Conservation (phyloP, 169 alveolate genomes). For the Plasmodium billcollinsi region DNA sequence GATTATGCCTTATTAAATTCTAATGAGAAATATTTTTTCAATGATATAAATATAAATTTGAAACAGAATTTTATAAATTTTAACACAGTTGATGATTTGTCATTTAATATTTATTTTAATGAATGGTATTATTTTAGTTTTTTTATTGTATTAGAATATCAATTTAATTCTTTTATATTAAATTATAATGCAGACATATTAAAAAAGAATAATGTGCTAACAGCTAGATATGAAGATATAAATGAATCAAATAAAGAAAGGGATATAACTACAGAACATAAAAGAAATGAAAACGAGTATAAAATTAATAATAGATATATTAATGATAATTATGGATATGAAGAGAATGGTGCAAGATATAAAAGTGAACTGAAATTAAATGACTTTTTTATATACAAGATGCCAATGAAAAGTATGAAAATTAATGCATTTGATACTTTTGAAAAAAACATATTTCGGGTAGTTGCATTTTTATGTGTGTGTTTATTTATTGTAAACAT, state of each 20-base stretch:
- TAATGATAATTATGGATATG: neutral
- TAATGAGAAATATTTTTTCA: conserved; percentile 40
- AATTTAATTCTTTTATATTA: conserved; percentile 38
- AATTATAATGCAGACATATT: conserved; percentile 16
- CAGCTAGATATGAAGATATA: too few species aligned
- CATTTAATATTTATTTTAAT: conserved; percentile 34
- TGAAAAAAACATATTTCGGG: conserved; percentile 64
- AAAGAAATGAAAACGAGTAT: neutral
- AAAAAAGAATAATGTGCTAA: neutral
- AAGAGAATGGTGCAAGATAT: neutral
- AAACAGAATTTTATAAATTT: conserved; percentile 65
- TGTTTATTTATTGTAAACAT: conserved; percentile 47
- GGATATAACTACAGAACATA: neutral
- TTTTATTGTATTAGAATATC: conserved; percentile 58
- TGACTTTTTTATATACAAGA: conserved; percentile 27
- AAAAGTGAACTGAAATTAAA: conserved; percentile 1
- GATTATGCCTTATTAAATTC: conserved; percentile 41
- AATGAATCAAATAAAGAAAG: neutral
- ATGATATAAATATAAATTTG: conserved; percentile 63
- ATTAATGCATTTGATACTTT: conserved; percentile 65
- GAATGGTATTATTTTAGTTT: conserved; percentile 73
- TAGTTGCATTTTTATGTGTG: conserved; percentile 42
- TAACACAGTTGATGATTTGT: conserved; percentile 63
- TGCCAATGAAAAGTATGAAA: conserved; percentile 40
- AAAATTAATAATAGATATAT: neutral